Evolutionary conservation across 495 filamentous ascomycete species (phyloP).

Genomic region (Penicillium argentinense): DNA sequence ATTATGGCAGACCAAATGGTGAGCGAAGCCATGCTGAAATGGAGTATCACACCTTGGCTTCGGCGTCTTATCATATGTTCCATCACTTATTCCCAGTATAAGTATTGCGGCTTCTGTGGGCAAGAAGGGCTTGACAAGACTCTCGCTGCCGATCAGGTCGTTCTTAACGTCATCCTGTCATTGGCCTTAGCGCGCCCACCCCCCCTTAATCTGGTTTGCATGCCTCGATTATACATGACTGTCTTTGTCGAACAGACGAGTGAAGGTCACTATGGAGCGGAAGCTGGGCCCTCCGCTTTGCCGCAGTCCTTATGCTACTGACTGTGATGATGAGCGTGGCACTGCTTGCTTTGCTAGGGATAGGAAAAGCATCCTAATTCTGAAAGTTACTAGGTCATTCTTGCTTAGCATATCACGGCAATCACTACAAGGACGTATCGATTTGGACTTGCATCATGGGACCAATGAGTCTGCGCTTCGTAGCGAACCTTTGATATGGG

Average conservation of each 20-base stretch:
- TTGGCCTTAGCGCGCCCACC: constrained; percentile 77
- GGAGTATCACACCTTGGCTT: constrained; percentile 68
- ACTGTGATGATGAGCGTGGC: constrained; percentile 73
- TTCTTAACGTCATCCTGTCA: constrained; percentile 74
- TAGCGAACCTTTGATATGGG: too few species aligned
- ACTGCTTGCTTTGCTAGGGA: constrained; percentile 63
- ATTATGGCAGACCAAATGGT: constrained; percentile 86
- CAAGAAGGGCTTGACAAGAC: constrained; percentile 70
- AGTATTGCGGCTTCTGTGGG: constrained; percentile 80
- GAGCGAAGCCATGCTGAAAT: constrained; percentile 73
- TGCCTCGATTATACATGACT: constrained; percentile 80
- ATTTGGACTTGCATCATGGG: too few species aligned
- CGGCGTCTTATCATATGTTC: constrained; percentile 69
- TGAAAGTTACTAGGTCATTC: too few species aligned
- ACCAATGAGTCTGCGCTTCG: too few species aligned
- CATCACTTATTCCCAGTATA: constrained; percentile 79
- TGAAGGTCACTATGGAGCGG: constrained; percentile 58
- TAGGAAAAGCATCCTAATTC: constrained; percentile 57
- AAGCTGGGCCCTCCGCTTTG: constrained; percentile 55
- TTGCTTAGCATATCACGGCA: too few species aligned
- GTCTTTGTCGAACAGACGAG: constrained; percentile 46
- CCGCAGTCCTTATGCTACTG: constrained; percentile 62
- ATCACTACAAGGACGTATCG: too few species aligned
- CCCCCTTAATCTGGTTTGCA: constrained; percentile 91
- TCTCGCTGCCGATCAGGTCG: constrained; percentile 76